Base-by-base conservation (phyloP, 2,329 filamentous ascomycete genomes). In the Neocucurbitaria cava region DNA sequence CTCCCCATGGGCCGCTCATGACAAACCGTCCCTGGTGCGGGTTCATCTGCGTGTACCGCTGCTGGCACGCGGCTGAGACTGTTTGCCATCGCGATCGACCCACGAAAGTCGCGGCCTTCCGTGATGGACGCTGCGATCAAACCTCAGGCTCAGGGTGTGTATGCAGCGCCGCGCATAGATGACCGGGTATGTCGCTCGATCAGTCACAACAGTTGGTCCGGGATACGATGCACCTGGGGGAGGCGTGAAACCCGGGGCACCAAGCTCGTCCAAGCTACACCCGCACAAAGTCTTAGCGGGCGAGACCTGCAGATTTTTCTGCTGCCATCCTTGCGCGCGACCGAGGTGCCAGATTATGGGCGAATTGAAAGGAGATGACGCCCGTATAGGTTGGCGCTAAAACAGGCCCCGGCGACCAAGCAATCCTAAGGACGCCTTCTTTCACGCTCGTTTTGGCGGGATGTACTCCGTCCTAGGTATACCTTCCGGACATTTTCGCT, bases 131-230 rank as follows among this genome's bases (percentile, higher is more conserved):
- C 36, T 51, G 40, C 47, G 35, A 54, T 31, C 42, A 49, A 38
- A 49, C 28, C 20, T 52, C 40, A 28, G 46, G 39, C 31, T 36
- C 24, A 51, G 23, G 33, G 43, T 41, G 45, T 48, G 41, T 58
- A 38, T 54, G 47, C 49, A 49, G 53, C 20, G 49, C 38, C 17
- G 20, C 51, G 35, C 54, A 47, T 52, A 57, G 33, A 49, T 42
- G 52, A 45, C 46, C 56, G 59, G 60, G 46, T 48, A 54, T 57
- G 42, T 59, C 49, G 54, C 66, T 58, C 51, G 47, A 62, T 58
- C 33, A 46, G 64, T 62, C 55, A 58, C 61, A 72, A 66, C 70
- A 65, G 64, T 65, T 68, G 68, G 69, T 59, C 64, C 64, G 62
- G 61, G 62, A 63, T 61, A 66, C 62, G 61, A 51, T 47, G 43